Base-by-base conservation (phyloP, 495 filamentous ascomycete genomes). In the Penicillium riverlandense region DNA sequence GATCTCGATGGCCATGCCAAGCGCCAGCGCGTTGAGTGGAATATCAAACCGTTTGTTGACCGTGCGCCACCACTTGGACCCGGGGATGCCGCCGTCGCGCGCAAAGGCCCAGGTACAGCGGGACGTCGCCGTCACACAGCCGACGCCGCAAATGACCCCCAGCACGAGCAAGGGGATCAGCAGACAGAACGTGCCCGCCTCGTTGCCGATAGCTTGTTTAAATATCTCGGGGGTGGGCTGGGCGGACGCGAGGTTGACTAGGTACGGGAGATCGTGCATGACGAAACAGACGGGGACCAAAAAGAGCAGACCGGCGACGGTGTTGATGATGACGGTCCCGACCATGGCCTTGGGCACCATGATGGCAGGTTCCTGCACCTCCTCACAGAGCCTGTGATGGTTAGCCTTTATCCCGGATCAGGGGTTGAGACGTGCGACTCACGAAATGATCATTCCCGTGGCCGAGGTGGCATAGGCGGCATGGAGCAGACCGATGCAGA, bases 71-170 rank as follows among this genome's bases (percentile, higher is more conserved):
- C 83, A 58, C 30, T 69, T 52, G 11, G 75, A 80, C 1, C 80
- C 74, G 1, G 79, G 82, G 35, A 85, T 85, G 16, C 80, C 82
- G n/a, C 56, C 52, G 29, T 70, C 63, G 45, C 65, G 78, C 37
- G 77, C 78, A 53, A 88, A 88, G 6, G 84, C 83, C 53, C 80
- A 87, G 16, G 79, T 80, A 74, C 86, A 84, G 6, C 84, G 77
- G 34, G 71, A 80, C 27, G 74, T 77, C 7, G 84, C 84, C 7
- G 83, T 84, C 69, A 84, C 79, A 44, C 85, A 77, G 10, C 74
- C 77, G 1, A 75, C 80, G 6, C 73, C 74, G 4, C 80, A 82
- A 54, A 87, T 85, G 2, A 87, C 46, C 38, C 86, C 72, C 52
- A 86, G 77, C 13, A 82, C 75, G 5, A 88, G 70, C 35, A 86